Evolutionary conservation across 2,329 filamentous ascomycete genomes (phyloP).

Genomic region (Cordyceps farinosa): DNA sequence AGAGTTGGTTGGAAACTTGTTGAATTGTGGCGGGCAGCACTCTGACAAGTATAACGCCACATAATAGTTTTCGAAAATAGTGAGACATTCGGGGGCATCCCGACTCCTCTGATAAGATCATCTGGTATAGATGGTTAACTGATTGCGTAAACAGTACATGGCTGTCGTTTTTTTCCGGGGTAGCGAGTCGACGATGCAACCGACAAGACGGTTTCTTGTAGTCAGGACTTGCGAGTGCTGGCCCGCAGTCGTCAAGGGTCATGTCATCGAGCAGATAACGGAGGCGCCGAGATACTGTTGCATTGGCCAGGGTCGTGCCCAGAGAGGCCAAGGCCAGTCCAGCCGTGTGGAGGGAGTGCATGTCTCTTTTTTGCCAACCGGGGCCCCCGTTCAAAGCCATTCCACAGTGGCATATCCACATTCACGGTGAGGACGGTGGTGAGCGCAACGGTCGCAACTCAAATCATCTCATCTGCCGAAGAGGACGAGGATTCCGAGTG

Average conservation of each 20-base stretch:
- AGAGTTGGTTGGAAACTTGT: background rate
- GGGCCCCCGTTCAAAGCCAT: background rate
- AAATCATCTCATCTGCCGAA: constrained; percentile 4
- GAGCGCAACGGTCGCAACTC: background rate
- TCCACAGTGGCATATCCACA: constrained; percentile 9
- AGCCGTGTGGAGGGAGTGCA: background rate
- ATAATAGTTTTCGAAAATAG: background rate
- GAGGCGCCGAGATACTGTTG: constrained; percentile 5
- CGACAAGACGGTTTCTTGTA: background rate
- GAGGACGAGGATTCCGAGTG: background rate
- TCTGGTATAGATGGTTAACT: background rate
- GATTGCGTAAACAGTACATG: background rate
- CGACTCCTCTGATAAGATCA: constrained; percentile 3
- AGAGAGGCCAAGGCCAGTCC: background rate
- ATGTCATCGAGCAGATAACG: background rate
- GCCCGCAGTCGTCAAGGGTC: background rate
- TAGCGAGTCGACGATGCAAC: background rate
- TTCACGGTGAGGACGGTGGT: constrained; percentile 13
- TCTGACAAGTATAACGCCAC: background rate
- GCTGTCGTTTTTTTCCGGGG: background rate
- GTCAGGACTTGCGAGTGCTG: background rate
- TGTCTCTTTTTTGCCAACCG: background rate
- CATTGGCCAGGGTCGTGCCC: background rate
- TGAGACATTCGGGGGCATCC: background rate
- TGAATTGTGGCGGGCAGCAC: background rate